Conservation (phyloP, 2,329 filamentous ascomycete species). For the Pleurostoma richardsiae region DNA sequence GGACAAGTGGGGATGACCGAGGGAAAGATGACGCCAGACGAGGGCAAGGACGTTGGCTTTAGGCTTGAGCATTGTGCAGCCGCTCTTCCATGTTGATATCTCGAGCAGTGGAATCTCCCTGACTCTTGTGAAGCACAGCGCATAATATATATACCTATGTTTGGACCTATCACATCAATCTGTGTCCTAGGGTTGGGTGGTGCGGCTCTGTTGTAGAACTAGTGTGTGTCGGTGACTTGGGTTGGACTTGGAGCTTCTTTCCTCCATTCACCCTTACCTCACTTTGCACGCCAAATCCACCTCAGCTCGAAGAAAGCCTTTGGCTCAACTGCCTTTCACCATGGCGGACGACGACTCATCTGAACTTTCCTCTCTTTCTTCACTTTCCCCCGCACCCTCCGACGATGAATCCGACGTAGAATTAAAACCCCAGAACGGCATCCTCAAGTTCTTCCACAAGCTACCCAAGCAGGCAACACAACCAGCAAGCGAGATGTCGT, state of each 20-base stretch:
- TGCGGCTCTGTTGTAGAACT: not conserved
- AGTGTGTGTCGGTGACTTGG: no score
- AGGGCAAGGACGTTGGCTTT: no score
- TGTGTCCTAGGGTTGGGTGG: not conserved
- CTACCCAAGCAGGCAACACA: constrained; percentile 36
- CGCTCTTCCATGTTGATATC: no score
- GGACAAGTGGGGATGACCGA: no score
- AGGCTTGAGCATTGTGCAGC: no score
- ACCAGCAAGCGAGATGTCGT: constrained; percentile 53
- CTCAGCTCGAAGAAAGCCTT: constrained; percentile 10
- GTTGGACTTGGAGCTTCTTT: no score
- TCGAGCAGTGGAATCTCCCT: no score
- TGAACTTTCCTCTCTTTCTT: constrained; percentile 51
- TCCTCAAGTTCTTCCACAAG: constrained; percentile 65
- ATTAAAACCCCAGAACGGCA: constrained; percentile 49
- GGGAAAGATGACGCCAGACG: no score
- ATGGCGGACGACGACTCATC: constrained; percentile 61
- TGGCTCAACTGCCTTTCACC: constrained; percentile 10
- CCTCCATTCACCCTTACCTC: constrained; percentile 3
- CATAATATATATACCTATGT: no score
- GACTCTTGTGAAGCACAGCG: no score
- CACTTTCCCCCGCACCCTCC: constrained; percentile 40
- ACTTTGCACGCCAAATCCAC: constrained; percentile 12
- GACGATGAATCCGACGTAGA: constrained; percentile 49
- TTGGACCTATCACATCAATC: not conserved